Evolutionary conservation across 257 asterid genomes (phyloP).

Genomic region (Eucommia ulmoides): DNA sequence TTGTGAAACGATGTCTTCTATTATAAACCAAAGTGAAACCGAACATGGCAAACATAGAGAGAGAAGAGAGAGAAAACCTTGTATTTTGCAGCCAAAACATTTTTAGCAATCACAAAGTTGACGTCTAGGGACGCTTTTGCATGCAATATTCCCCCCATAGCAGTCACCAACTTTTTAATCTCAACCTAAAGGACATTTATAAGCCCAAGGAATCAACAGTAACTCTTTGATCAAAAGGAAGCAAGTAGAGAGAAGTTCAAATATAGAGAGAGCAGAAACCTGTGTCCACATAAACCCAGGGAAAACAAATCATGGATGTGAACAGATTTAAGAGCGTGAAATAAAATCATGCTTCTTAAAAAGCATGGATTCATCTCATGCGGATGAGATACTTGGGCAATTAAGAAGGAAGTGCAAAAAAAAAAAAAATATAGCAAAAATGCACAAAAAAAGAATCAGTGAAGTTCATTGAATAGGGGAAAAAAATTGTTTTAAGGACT

Average conservation of each 20-base stretch:
- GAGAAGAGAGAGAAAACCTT: constrained; percentile 30
- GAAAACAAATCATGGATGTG: too few species aligned
- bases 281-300: too few species aligned
- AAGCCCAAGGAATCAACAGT: constrained; percentile 14
- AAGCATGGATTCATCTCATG: too few species aligned
- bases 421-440: too few species aligned
- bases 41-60: background rate
- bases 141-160: constrained; percentile 83
- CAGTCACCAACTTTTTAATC: constrained; percentile 56
- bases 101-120: constrained; percentile 78
- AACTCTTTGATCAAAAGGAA: constrained; percentile 1
- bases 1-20: background rate
- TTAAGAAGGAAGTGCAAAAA: too few species aligned
- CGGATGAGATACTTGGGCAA: too few species aligned
- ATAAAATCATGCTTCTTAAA: too few species aligned
- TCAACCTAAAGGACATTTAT: constrained; percentile 41
- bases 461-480: too few species aligned
- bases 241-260: constrained; percentile 1
- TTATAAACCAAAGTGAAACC: background rate
- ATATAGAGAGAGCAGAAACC: too few species aligned
- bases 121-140: constrained; percentile 68
- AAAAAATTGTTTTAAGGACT: too few species aligned
- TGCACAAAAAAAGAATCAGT: too few species aligned
- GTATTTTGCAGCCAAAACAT: constrained; percentile 75
- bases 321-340: too few species aligned